These are phyloP conservation scores for Pseudocercospora fijiensis DNA, from an alignment of 2,329 filamentous ascomycete genomes.

Conservation along the genomic window DNA sequence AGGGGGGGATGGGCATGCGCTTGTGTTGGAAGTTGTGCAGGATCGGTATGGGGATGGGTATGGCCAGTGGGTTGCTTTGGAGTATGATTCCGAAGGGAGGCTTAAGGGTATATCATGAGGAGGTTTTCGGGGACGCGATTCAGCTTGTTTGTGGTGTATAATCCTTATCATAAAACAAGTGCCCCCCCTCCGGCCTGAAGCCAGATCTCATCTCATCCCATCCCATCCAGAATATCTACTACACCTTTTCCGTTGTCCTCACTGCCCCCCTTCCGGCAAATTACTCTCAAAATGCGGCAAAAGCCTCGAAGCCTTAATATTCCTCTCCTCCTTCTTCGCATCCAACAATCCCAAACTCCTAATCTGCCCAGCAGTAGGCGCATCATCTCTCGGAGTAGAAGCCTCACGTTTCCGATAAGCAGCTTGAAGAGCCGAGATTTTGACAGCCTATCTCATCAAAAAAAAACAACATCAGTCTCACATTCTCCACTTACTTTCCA, in stretches of 20 bases:
- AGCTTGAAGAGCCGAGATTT: constrained; percentile 73
- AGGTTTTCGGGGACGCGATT: background rate
- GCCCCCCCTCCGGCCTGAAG: background rate
- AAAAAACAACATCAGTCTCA: background rate
- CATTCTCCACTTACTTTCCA: background rate
- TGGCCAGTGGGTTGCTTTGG: constrained; percentile 42
- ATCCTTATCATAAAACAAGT: too few species aligned
- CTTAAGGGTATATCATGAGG: constrained; percentile 16
- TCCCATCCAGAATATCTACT: background rate
- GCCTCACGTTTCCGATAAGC: constrained; percentile 81
- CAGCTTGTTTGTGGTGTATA: background rate
- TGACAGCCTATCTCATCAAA: constrained; percentile 61
- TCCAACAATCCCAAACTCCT: constrained; percentile 79
- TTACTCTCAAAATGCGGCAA: constrained; percentile 40
- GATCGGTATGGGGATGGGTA: constrained; percentile 42
- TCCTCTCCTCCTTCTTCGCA: constrained; percentile 65
- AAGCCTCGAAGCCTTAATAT: constrained; percentile 47
- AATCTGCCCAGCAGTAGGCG: constrained; percentile 81
- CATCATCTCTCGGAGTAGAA: constrained; percentile 73
- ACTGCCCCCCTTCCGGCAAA: too few species aligned
- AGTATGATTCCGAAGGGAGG: constrained; percentile 23
- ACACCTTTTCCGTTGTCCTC: too few species aligned
- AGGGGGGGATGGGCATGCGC: constrained; percentile 29
- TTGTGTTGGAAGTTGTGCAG: constrained; percentile 46
- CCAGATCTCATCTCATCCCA: constrained; percentile 1